Evolutionary conservation across 2,329 filamentous ascomycete species (phyloP).

Genomic region (Calcarisporium arbuscula): DNA sequence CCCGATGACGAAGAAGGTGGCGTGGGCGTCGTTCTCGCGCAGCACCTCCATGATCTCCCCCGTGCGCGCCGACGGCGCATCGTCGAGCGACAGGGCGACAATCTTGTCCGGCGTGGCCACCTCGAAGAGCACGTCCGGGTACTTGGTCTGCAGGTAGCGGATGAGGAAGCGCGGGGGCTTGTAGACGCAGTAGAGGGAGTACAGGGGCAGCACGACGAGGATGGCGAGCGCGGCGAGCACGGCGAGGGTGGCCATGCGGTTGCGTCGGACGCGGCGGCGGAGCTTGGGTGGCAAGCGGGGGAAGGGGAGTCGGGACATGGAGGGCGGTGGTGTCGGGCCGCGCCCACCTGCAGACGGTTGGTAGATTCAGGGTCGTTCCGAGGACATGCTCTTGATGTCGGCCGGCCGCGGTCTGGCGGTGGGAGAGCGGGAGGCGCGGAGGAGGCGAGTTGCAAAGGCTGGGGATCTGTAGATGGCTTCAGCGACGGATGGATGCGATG

Average conservation of each 20-base stretch:
- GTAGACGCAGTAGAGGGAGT: constrained; percentile 64
- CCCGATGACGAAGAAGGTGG: constrained; percentile 88
- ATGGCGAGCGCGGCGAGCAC: constrained; percentile 29
- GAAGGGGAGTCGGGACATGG: constrained; percentile 37
- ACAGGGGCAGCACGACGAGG: constrained; percentile 31
- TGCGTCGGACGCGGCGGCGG: constrained; percentile 50
- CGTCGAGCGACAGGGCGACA: constrained; percentile 80
- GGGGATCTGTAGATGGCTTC: too few relatives aligned
- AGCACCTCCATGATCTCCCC: constrained; percentile 62
- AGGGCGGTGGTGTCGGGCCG: constrained; percentile 8
- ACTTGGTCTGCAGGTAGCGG: constrained; percentile 60
- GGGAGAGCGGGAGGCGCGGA: too few relatives aligned
- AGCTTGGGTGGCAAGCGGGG: constrained; percentile 51
- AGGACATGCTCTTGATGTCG: too few relatives aligned
- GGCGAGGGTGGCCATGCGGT: constrained; percentile 50
- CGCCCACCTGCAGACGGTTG: too few relatives aligned
- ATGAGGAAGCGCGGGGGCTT: constrained; percentile 72
- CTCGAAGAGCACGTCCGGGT: constrained; percentile 76
- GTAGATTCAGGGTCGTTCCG: too few relatives aligned
- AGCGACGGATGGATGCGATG: too few relatives aligned
- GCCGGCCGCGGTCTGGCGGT: too few relatives aligned
- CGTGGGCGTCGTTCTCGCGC: constrained; percentile 58
- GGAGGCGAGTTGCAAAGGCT: too few relatives aligned
- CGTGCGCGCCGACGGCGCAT: constrained; percentile 71
- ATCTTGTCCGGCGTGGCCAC: constrained; percentile 53